These are phyloP conservation scores for Penicillium sclerotiorum DNA, from an alignment of 2,329 filamentous ascomycete genomes.

Conservation along the genomic window DNA sequence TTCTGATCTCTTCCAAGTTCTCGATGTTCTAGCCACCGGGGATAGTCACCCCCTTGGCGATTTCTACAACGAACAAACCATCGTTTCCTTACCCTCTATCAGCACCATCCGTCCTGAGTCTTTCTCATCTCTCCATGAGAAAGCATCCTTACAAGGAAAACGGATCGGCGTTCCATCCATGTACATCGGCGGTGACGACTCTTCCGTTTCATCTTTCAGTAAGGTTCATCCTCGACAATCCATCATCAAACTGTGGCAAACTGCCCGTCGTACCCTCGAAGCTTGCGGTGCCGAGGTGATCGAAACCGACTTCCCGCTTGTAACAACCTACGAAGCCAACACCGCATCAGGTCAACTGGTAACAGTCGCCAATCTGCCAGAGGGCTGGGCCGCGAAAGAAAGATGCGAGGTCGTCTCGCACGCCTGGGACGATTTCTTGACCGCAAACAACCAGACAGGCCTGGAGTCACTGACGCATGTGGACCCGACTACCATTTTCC, in stretches of 20 bases:
- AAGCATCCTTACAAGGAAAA: conserved; percentile 44
- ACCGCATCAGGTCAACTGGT: conserved; percentile 35
- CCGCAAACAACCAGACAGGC: conserved; percentile 43
- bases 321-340: conserved; percentile 38
- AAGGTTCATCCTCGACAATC: conserved; percentile 39
- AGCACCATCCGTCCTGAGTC: conserved; percentile 36
- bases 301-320: conserved; percentile 37
- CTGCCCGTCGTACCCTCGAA: conserved; percentile 31
- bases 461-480: conserved; percentile 44
- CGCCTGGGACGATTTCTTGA: conserved; percentile 57
- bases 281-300: conserved; percentile 35
- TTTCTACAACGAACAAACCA: conserved; percentile 58
- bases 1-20: conserved; percentile 52
- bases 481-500: conserved; percentile 44
- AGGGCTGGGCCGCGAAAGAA: conserved; percentile 52
- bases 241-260: conserved; percentile 43
- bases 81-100: conserved; percentile 44
- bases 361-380: conserved; percentile 46
- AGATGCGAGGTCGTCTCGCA: conserved; percentile 54
- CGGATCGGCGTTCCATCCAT: conserved; percentile 55
- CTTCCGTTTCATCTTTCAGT: conserved; percentile 38
- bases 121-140: conserved; percentile 33
- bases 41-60: conserved; percentile 51
- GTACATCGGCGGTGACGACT: conserved; percentile 49
- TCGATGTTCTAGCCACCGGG: conserved; percentile 51